phyloP scores from a whole-genome alignment of 2,329 filamentous ascomycete genomes.

The Aspergillus pseudotamarii region DNA sequence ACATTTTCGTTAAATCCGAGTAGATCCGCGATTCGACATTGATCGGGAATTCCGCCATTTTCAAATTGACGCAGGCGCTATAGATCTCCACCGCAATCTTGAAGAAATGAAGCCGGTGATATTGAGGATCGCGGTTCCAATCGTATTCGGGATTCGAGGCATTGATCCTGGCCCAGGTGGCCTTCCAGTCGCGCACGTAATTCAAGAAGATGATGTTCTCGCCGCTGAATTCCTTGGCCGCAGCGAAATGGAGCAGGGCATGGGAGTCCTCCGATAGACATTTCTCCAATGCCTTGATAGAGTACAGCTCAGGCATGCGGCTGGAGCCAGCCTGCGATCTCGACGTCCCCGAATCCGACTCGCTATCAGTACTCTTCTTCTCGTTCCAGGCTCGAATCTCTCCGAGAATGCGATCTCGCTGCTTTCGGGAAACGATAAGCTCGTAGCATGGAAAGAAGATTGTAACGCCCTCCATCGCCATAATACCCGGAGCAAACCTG shows the following conservation, averaged over 20 bases:
- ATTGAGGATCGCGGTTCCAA: neutral
- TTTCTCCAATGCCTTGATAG: neutral
- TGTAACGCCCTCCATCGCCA: neutral
- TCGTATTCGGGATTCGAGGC: neutral
- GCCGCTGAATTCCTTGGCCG: neutral
- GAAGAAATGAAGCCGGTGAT: neutral
- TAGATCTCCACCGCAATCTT: neutral
- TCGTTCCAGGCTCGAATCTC: neutral
- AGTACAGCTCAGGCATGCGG: neutral
- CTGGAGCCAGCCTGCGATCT: neutral
- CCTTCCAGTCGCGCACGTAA: neutral
- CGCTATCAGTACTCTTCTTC: neutral
- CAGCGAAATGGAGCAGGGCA: neutral
- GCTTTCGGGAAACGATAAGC: neutral
- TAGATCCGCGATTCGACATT: neutral
- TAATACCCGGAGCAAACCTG: neutral
- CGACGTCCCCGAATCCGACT: neutral
- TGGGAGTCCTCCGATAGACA: neutral
- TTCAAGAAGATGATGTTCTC: neutral
- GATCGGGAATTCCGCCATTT: neutral
- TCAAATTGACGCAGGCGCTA: neutral
- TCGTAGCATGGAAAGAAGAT: neutral
- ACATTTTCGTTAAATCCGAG: neutral
- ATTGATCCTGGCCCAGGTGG: neutral
- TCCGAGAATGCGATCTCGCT: neutral